These are phyloP conservation scores for Ascochyta clinopodiicola DNA, from an alignment of 2,329 filamentous ascomycete species.

Conservation along the genomic window DNA sequence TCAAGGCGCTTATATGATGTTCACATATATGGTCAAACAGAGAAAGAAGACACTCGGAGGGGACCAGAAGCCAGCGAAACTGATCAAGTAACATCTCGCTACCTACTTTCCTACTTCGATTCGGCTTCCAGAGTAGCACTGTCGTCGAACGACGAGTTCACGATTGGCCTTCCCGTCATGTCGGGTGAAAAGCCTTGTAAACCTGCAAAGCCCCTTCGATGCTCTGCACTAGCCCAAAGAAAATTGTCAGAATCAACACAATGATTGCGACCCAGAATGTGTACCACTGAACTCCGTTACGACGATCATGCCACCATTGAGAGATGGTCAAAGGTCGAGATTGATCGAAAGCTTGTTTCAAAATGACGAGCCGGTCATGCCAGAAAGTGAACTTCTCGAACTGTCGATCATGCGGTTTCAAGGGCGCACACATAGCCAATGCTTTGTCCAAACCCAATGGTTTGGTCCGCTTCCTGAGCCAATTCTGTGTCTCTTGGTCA, in stretches of 20 bases:
- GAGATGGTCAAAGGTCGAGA: slow-evolving; percentile 38
- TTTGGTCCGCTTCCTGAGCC: slow-evolving; percentile 18
- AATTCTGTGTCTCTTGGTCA: slow-evolving; percentile 30
- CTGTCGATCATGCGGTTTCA: slow-evolving; percentile 43
- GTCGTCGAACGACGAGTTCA: too few relatives aligned
- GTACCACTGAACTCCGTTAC: slow-evolving; percentile 55
- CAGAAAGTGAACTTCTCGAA: slow-evolving; percentile 48
- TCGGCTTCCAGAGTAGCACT: too few relatives aligned
- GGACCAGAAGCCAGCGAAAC: not conserved
- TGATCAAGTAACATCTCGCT: too few relatives aligned
- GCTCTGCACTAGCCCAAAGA: slow-evolving; percentile 55
- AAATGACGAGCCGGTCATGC: slow-evolving; percentile 52
- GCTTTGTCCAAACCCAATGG: slow-evolving; percentile 35
- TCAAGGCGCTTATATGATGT: slow-evolving; percentile 34
- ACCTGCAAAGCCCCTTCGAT: slow-evolving; percentile 50
- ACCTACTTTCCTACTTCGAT: too few relatives aligned
- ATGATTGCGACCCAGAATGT: slow-evolving; percentile 56
- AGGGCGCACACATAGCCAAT: slow-evolving; percentile 30
- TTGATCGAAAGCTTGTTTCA: slow-evolving; percentile 53
- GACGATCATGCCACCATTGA: slow-evolving; percentile 51
- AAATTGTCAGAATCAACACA: slow-evolving; percentile 46
- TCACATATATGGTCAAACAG: slow-evolving; percentile 39
- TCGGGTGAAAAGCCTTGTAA: slow-evolving; percentile 12
- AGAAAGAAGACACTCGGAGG: slow-evolving; percentile 26
- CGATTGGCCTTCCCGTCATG: not conserved